Evolutionary conservation across 1,139 yeast genomes (phyloP).

Genomic region (Pichia cactophila): DNA sequence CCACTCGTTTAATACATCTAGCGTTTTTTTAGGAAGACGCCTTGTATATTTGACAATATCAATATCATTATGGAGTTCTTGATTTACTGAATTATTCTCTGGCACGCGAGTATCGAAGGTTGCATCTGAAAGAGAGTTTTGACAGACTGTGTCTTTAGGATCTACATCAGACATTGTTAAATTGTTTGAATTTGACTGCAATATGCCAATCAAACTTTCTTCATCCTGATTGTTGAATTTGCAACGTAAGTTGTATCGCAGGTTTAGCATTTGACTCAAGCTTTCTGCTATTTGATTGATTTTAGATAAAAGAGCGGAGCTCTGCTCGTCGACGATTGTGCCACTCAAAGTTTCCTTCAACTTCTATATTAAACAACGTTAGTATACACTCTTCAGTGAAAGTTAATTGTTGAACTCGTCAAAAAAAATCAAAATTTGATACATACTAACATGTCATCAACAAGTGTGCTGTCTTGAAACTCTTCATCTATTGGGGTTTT

Average conservation of each 20-base stretch:
- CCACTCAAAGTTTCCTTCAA: not conserved
- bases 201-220: constrained; percentile 17
- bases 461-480: constrained; percentile 1
- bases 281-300: constrained; percentile 5
- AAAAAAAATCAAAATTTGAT: no score
- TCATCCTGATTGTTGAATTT: not conserved
- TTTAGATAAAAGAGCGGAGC: constrained; percentile 1
- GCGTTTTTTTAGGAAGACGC: constrained; percentile 14
- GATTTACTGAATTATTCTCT: not conserved
- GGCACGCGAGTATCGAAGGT: not conserved
- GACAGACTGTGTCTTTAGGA: not conserved
- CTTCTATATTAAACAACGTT: not conserved
- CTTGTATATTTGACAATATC: not conserved
- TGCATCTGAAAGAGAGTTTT: not conserved
- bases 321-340: not conserved
- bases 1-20: constrained; percentile 16
- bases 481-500: constrained; percentile 5
- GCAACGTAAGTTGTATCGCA: constrained; percentile 2
- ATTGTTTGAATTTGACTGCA: not conserved
- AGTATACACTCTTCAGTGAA: not conserved
- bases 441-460: constrained; percentile 6
- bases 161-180: not conserved
- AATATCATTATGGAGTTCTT: not conserved
- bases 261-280: constrained; percentile 1
- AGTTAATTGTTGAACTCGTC: no score